Evolutionary conservation across 768 basidiomycete genomes (phyloP).

Genomic region (Lentinula boryana): DNA sequence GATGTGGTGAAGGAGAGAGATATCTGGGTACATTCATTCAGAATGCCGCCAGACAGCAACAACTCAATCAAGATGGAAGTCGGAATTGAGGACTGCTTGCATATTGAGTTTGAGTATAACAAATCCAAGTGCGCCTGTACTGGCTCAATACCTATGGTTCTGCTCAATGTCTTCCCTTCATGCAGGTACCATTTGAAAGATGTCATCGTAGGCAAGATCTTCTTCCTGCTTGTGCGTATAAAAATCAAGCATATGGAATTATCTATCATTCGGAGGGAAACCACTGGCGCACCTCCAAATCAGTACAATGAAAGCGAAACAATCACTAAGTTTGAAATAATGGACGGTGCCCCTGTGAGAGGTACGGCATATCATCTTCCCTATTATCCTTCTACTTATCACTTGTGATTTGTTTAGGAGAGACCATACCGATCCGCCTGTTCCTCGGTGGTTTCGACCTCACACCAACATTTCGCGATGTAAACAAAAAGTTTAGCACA

Average conservation of each 20-base stretch:
- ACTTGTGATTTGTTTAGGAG: conserved; percentile 46
- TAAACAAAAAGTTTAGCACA: conserved; percentile 98
- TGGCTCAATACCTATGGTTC: not conserved
- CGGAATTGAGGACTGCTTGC: conserved; percentile 97
- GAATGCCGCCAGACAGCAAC: conserved; percentile 97
- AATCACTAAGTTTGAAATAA: conserved; percentile 99
- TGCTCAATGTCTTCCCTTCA: not conserved
- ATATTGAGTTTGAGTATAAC: conserved; percentile 99
- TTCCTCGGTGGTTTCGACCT: conserved; percentile 98
- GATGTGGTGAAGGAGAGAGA: conserved; percentile 93
- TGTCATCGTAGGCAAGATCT: conserved; percentile 99
- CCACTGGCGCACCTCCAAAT: conserved; percentile 96
- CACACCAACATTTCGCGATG: conserved; percentile 97
- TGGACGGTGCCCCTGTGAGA: conserved; percentile 98
- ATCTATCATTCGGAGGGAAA: conserved; percentile 95
- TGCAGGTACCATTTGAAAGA: conserved; percentile 95
- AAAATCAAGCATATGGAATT: conserved; percentile 99
- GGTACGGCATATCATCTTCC: conserved; percentile 37
- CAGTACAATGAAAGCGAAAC: conserved; percentile 99
- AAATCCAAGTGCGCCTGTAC: conserved; percentile 80
- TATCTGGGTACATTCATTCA: conserved; percentile 96
- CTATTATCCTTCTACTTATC: not conserved
- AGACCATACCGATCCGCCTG: conserved; percentile 95
- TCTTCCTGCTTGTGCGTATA: conserved; percentile 96
- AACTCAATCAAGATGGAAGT: conserved; percentile 99